Evolutionary conservation across 2,329 filamentous ascomycete genomes (phyloP).

Genomic region (Trichothecium roseum): DNA sequence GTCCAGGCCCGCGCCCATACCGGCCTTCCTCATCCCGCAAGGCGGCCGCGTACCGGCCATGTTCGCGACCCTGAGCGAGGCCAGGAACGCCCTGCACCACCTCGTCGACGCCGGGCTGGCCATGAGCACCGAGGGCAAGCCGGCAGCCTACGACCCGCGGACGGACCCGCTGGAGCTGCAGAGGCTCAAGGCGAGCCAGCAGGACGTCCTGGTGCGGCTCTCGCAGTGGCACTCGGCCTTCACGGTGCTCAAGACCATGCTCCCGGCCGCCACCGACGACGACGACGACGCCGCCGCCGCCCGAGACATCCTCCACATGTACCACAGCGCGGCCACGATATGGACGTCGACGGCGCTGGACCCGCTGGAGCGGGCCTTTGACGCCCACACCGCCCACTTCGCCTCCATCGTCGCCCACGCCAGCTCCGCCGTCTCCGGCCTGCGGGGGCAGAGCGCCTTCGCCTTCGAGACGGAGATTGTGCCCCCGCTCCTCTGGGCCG

Average conservation of each 20-base stretch:
- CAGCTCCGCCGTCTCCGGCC: slow-evolving; percentile 14
- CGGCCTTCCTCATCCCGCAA: slow-evolving; percentile 17
- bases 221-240: slow-evolving; percentile 20
- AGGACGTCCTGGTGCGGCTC: slow-evolving; percentile 18
- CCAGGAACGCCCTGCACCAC: slow-evolving; percentile 21
- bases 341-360: slow-evolving; percentile 21
- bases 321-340: slow-evolving; percentile 21
- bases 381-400: slow-evolving; percentile 23
- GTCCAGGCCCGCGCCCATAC: slow-evolving; percentile 23
- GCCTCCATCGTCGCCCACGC: slow-evolving; percentile 24
- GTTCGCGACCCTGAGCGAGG: slow-evolving; percentile 22
- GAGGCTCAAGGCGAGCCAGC: slow-evolving; percentile 19
- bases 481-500: slow-evolving; percentile 30
- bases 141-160: slow-evolving; percentile 14
- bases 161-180: slow-evolving; percentile 13
- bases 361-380: slow-evolving; percentile 20
- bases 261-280: slow-evolving; percentile 1
- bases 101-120: slow-evolving; percentile 28
- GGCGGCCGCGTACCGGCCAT: slow-evolving; percentile 18
- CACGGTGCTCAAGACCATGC: slow-evolving; percentile 15
- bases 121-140: slow-evolving; percentile 19
- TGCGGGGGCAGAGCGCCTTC: slow-evolving; percentile 16
- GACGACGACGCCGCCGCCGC: slow-evolving; percentile 1
- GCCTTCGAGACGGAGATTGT: slow-evolving; percentile 32
- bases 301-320: slow-evolving; percentile 23